A percentile compares a stretch with the other conserved stretches of the same genome.
These are phyloP conservation scores for Globisporangium canariense DNA, from an alignment of 352 stramenopile species.

Conservation along the genomic window DNA sequence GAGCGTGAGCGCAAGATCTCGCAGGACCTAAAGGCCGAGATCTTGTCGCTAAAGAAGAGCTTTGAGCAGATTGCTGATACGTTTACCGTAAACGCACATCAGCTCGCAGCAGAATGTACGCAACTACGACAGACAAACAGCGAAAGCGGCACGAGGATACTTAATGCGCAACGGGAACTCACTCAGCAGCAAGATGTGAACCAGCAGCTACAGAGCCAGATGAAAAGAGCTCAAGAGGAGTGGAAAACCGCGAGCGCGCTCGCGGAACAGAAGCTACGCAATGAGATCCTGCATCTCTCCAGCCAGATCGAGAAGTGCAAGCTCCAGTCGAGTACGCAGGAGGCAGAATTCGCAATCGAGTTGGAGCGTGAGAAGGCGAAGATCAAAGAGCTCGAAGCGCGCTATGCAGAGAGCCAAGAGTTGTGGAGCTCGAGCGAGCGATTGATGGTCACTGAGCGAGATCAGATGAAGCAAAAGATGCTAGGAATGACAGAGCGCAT, in stretches of 20 bases:
- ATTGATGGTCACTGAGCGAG: conserved; percentile 35
- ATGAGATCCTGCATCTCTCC: conserved; percentile 62
- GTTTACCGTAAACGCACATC: conserved; percentile 16
- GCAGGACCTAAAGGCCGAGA: conserved; percentile 35
- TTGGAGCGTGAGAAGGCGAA: conserved; percentile 25
- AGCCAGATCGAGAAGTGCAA: conserved; percentile 52
- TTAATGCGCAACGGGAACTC: conserved; percentile 22
- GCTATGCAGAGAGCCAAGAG: conserved; percentile 28
- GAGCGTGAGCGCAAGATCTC: conserved; percentile 48
- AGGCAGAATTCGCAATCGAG: conserved; percentile 27
- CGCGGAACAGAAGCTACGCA: conserved; percentile 63
- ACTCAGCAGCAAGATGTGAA: conserved; percentile 10
- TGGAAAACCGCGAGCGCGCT: conserved; percentile 29
- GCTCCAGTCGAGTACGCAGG: conserved; percentile 30
- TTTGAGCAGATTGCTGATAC: conserved; percentile 26
- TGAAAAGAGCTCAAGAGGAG: conserved; percentile 38
- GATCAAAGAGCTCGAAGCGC: conserved; percentile 42
- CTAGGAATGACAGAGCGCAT: conserved; percentile 34
- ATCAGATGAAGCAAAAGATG: conserved; percentile 56
- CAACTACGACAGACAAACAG: conserved; percentile 6
- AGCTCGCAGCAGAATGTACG: conserved; percentile 27
- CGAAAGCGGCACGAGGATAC: conserved; percentile 20
- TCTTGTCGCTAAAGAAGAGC: conserved; percentile 31
- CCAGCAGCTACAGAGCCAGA: conserved; percentile 23
- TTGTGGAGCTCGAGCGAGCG: conserved; percentile 36